Percentiles rank a stretch among this genome's conserved stretches.
Conservation (phyloP, 2,329 filamentous ascomycete species). For the Ceratocystis lukuohia region DNA sequence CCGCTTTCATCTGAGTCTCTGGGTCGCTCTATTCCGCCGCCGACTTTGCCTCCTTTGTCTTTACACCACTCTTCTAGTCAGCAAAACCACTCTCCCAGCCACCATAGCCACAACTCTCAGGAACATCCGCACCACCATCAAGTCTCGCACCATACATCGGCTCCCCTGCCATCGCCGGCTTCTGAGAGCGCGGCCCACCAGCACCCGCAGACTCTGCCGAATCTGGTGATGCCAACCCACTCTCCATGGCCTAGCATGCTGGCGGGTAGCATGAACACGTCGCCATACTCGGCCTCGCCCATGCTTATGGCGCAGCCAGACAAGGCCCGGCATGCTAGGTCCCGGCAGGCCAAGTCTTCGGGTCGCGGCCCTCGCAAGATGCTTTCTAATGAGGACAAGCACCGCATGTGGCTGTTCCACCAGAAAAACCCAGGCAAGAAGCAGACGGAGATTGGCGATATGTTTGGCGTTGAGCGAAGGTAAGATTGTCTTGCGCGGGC, state of each 20-base stretch:
- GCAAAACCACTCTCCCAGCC: conserved; percentile 20
- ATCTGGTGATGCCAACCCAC: conserved; percentile 46
- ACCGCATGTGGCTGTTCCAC: conserved; percentile 86
- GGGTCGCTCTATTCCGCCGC: conserved; percentile 39
- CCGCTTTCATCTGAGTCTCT: conserved; percentile 37
- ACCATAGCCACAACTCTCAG: not conserved
- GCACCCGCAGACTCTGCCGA: conserved; percentile 42
- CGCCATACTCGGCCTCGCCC: not conserved
- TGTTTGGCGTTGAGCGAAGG: conserved; percentile 97
- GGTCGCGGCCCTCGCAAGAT: conserved; percentile 62
- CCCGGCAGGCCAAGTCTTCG: conserved; percentile 26
- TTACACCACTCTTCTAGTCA: conserved; percentile 27
- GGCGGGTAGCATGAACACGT: conserved; percentile 28
- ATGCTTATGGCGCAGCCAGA: conserved; percentile 5
- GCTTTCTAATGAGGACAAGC: conserved; percentile 77
- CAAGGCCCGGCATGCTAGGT: conserved; percentile 28
- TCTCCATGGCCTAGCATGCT: conserved; percentile 69
- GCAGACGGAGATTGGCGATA: conserved; percentile 89
- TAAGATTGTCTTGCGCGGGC: conserved; percentile 35
- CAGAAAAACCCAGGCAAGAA: conserved; percentile 82
- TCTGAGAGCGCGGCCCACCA: conserved; percentile 26
- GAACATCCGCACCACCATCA: conserved; percentile 35
- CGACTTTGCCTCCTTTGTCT: conserved; percentile 24
- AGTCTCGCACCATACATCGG: not conserved
- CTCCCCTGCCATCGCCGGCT: conserved; percentile 4